Evolutionary conservation across 371 early-diverging fungal genomes (phyloP).

Genomic region (Nematocida sp.): DNA sequence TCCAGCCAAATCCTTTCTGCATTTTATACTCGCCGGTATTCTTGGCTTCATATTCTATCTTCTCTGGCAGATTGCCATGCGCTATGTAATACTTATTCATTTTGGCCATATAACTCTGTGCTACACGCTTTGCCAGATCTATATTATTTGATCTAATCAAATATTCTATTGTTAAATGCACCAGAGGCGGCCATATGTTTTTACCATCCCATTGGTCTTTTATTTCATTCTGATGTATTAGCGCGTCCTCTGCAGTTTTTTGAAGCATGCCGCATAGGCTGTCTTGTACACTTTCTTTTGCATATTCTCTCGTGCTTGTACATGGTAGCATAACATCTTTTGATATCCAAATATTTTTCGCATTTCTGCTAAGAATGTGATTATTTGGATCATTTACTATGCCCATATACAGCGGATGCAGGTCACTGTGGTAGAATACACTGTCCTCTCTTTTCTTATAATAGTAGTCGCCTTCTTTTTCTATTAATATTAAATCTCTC

Average conservation of each 20-base stretch:
- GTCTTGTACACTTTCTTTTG: no score
- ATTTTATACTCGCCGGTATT: conserved; percentile 79
- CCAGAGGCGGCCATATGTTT: conserved; percentile 47
- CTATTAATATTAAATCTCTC: conserved; percentile 65
- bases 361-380: not conserved
- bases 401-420: conserved; percentile 48
- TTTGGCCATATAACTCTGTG: not conserved
- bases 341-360: conserved; percentile 10
- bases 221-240: conserved; percentile 74
- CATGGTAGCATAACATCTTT: conserved; percentile 2
- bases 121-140: not conserved
- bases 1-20: conserved; percentile 87
- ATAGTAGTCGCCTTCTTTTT: not conserved
- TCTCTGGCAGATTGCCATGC: conserved; percentile 32
- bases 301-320: conserved; percentile 19
- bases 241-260: not conserved
- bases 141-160: conserved; percentile 39
- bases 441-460: conserved; percentile 9
- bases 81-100: not conserved
- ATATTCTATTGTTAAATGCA: conserved; percentile 39
- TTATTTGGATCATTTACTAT: conserved; percentile 30
- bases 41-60: conserved; percentile 60
- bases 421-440: conserved; percentile 51
- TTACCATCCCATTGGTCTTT: conserved; percentile 70
- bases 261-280: no score